These are phyloP conservation scores for Arctostaphylos glauca DNA, from an alignment of 148 eudicot species.

Conservation along the genomic window DNA sequence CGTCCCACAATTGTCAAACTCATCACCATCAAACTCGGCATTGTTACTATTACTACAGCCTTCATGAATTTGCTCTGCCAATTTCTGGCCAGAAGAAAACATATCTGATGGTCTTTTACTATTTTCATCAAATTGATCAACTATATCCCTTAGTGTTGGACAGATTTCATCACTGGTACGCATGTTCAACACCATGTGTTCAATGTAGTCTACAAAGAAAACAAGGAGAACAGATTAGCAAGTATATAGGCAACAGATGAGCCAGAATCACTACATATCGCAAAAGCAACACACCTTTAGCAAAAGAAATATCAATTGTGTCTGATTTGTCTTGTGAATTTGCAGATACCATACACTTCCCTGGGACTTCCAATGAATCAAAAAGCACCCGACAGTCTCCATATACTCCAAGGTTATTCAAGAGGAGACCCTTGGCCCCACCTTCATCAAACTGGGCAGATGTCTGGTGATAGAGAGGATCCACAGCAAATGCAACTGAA, in stretches of 20 bases:
- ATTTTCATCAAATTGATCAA: constrained; percentile 59
- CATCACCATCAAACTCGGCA: constrained; percentile 36
- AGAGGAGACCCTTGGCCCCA: constrained; percentile 90
- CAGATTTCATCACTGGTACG: constrained; percentile 48
- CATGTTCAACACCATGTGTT: constrained; percentile 64
- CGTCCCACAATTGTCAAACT: constrained; percentile 44
- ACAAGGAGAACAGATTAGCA: neutral
- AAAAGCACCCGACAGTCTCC: constrained; percentile 82
- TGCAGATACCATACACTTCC: constrained; percentile 46
- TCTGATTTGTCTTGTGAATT: constrained; percentile 35
- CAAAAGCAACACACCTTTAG: constrained; percentile 48
- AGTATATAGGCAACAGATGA: neutral
- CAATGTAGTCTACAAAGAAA: constrained; percentile 49
- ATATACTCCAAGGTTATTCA: constrained; percentile 93
- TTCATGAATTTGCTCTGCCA: constrained; percentile 30
- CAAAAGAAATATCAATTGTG: constrained; percentile 73
- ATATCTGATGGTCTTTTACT: constrained; percentile 42
- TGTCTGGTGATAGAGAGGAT: constrained; percentile 97
- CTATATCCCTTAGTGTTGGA: constrained; percentile 67
- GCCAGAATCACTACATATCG: neutral
- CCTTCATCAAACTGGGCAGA: constrained; percentile 99
- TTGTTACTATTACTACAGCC: constrained; percentile 1
- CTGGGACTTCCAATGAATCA: constrained; percentile 95
- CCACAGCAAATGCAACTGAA: constrained; percentile 89
- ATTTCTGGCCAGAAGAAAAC: constrained; percentile 27